Evolutionary conservation across 345 rosid species (phyloP).

Genomic region (Euphorbia peplus): DNA sequence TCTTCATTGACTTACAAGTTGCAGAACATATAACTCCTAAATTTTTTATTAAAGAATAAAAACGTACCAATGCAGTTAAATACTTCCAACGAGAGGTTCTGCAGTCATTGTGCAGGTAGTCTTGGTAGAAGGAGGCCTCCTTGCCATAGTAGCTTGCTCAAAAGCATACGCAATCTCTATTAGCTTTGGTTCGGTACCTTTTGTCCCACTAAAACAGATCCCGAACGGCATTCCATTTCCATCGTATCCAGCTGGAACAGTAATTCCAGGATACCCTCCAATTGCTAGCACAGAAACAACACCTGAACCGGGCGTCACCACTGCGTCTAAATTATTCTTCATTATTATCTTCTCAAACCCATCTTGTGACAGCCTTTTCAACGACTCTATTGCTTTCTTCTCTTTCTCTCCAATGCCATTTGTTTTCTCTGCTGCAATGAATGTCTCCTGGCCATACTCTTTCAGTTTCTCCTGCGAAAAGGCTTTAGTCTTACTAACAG

Average conservation of each 20-base stretch:
- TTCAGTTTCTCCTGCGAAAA: constrained; percentile 17
- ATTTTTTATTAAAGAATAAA: no score
- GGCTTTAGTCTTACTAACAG: background rate
- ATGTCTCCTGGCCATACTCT: constrained; percentile 20
- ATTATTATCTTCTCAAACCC: constrained; percentile 15
- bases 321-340: constrained; percentile 44
- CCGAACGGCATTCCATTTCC: constrained; percentile 55
- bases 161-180: constrained; percentile 68
- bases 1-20: no score
- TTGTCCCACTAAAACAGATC: constrained; percentile 57
- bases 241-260: constrained; percentile 61
- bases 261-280: constrained; percentile 69
- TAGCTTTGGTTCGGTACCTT: constrained; percentile 60
- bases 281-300: constrained; percentile 41
- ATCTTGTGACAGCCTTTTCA: constrained; percentile 17
- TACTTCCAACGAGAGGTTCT: background rate
- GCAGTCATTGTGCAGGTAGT: background rate
- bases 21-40: no score
- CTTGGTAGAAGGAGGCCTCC: constrained; percentile 51
- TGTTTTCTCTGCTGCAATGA: constrained; percentile 32
- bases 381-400: background rate
- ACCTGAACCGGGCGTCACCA: constrained; percentile 29
- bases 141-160: constrained; percentile 59
- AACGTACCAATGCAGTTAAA: no score
- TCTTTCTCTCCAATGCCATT: constrained; percentile 21